Evolutionary conservation across 176 grass and related monocot species (phyloP).

Genomic region (Oryza meyeriana): DNA sequence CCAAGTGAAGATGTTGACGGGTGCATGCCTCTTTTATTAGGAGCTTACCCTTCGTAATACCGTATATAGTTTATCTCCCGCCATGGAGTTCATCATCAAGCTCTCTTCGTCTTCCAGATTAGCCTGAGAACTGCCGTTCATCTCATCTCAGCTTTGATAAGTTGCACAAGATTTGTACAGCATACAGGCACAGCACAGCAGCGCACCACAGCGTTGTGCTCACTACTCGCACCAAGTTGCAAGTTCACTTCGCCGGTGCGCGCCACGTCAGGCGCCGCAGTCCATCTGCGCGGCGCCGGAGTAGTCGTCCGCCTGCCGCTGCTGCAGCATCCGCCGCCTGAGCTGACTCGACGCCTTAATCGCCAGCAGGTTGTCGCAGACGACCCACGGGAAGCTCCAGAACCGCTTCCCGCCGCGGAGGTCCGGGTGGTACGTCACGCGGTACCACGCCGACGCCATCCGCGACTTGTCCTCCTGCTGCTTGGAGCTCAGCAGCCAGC

Average conservation of each 20-base stretch:
- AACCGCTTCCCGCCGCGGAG: conserved; percentile 34
- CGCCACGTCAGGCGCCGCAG: background rate
- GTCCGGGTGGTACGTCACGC: conserved; percentile 68
- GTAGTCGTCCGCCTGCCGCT: background rate
- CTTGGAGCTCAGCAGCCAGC: conserved; percentile 49
- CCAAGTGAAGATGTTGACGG: too few species aligned
- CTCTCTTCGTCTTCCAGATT: background rate
- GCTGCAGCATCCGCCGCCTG: background rate
- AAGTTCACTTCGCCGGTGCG: background rate
- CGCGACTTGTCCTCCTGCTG: conserved; percentile 16
- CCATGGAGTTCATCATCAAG: background rate
- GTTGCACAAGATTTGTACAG: background rate
- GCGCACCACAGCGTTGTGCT: background rate
- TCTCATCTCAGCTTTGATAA: background rate
- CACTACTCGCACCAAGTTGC: background rate
- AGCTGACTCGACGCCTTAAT: conserved; percentile 50
- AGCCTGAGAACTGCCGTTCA: background rate
- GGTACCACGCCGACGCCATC: conserved; percentile 92
- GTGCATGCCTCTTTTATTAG: too few species aligned
- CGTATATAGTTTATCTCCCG: too few species aligned
- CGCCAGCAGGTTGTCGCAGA: conserved; percentile 50
- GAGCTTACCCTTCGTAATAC: too few species aligned
- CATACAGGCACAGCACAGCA: background rate
- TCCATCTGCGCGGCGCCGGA: background rate
- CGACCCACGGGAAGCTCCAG: conserved; percentile 87